Percentiles rank a stretch among this genome's conserved stretches.
Conservation (phyloP, 1,284 basidiomycete species). For the Stereum hirsutum region DNA sequence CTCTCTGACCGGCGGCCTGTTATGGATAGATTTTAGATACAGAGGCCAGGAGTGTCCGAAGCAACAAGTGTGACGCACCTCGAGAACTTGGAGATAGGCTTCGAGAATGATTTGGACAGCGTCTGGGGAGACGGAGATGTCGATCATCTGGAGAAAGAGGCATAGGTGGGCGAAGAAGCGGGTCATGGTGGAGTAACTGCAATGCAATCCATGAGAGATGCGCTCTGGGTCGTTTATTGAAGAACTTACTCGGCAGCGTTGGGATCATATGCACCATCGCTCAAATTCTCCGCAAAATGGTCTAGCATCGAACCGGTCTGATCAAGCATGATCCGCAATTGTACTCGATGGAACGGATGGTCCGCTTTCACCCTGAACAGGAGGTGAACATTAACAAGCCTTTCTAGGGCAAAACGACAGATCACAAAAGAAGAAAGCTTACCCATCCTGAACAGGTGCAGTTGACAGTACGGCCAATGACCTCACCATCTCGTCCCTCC, state of each 20-base stretch:
- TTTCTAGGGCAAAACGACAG: no score
- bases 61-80: slow-evolving; percentile 34
- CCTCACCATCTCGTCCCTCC: slow-evolving; percentile 49
- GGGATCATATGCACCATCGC: slow-evolving; percentile 36
- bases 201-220: no score
- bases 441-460: slow-evolving; percentile 55
- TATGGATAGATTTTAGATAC: not conserved
- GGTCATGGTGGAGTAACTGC: slow-evolving; percentile 57
- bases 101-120: slow-evolving; percentile 82
- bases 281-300: slow-evolving; percentile 61
- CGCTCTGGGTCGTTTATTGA: not conserved
- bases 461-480: slow-evolving; percentile 43
- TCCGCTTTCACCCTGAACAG: slow-evolving; percentile 49
- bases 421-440: slow-evolving; percentile 16
- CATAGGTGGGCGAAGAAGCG: slow-evolving; percentile 97
- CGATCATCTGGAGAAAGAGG: slow-evolving; percentile 81
- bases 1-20: slow-evolving; percentile 69
- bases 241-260: slow-evolving; percentile 51
- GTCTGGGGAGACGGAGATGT: slow-evolving; percentile 60
- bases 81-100: slow-evolving; percentile 83
- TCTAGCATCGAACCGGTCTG: slow-evolving; percentile 60
- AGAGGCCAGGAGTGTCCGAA: not conserved
- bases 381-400: slow-evolving; percentile 2
- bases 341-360: slow-evolving; percentile 82
- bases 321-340: slow-evolving; percentile 80